Evolutionary conservation across 2,329 filamentous ascomycete species (phyloP).

Genomic region (Fusarium sp.): DNA sequence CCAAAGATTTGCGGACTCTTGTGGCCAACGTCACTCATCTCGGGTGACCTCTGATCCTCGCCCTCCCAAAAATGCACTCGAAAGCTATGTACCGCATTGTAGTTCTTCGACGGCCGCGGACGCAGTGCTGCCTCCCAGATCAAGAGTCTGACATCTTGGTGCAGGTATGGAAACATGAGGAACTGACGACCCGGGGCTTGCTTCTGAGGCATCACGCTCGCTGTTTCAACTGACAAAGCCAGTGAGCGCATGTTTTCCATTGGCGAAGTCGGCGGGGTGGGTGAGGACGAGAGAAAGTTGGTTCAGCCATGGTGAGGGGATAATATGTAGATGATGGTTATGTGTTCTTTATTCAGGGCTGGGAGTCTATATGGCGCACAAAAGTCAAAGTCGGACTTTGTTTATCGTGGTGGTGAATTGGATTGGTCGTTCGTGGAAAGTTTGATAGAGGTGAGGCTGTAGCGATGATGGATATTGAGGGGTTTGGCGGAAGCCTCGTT

Average conservation of each 20-base stretch:
- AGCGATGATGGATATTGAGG: not conserved
- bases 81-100: not conserved
- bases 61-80: not conserved
- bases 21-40: not conserved
- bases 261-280: not conserved
- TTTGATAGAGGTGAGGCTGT: not conserved
- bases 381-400: not conserved
- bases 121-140: not conserved
- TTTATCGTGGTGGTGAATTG: not conserved
- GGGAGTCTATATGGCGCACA: not conserved
- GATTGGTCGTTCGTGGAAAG: not conserved
- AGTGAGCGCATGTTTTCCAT: not conserved
- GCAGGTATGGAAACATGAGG: not conserved
- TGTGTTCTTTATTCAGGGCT: not conserved
- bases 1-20: not conserved
- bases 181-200: not conserved
- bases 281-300: not conserved
- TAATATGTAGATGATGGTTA: not conserved
- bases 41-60: accelerated
- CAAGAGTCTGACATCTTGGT: not conserved
- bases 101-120: not conserved
- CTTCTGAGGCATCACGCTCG: not conserved
- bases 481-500: not conserved
- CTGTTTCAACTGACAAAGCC: too few relatives aligned
- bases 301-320: not conserved